Conservation (phyloP, 2,329 filamentous ascomycete species). For the Paramyrothecium roridum region DNA sequence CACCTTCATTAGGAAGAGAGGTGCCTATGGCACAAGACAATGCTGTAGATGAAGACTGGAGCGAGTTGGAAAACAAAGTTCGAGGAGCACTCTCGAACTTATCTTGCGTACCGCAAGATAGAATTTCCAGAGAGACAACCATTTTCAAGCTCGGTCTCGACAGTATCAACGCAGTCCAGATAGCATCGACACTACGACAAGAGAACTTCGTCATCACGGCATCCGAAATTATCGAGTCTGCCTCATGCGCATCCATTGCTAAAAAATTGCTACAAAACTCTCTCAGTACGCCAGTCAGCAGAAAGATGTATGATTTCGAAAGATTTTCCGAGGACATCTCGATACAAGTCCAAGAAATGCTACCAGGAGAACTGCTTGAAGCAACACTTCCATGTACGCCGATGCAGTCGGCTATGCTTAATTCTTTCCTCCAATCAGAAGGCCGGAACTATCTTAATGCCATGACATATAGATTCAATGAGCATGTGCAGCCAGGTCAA, state of each 20-base stretch:
- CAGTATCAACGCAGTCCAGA: conserved; percentile 81
- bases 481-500: conserved; percentile 27
- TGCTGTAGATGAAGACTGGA: conserved; percentile 38
- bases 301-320: conserved; percentile 32
- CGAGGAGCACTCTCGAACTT: conserved; percentile 56
- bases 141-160: conserved; percentile 89
- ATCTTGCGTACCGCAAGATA: conserved; percentile 44
- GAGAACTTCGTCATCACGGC: conserved; percentile 58
- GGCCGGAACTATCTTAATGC: conserved; percentile 76
- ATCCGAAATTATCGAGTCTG: conserved; percentile 69
- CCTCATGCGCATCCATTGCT: conserved; percentile 40
- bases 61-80: conserved; percentile 46
- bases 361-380: conserved; percentile 42
- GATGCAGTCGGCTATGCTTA: conserved; percentile 76
- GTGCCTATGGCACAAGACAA: conserved; percentile 10
- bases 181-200: conserved; percentile 65
- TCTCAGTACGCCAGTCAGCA: too few relatives aligned
- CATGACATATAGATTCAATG: conserved; percentile 50
- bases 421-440: conserved; percentile 65
- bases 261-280: conserved; percentile 14
- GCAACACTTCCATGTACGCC: conserved; percentile 73
- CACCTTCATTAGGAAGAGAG: conserved; percentile 12
- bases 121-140: conserved; percentile 60
- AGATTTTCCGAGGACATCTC: conserved; percentile 32
- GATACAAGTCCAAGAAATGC: conserved; percentile 17